Evolutionary conservation across 306 rosid genomes (phyloP).

Genomic region (Gastrolobium bilobum): DNA sequence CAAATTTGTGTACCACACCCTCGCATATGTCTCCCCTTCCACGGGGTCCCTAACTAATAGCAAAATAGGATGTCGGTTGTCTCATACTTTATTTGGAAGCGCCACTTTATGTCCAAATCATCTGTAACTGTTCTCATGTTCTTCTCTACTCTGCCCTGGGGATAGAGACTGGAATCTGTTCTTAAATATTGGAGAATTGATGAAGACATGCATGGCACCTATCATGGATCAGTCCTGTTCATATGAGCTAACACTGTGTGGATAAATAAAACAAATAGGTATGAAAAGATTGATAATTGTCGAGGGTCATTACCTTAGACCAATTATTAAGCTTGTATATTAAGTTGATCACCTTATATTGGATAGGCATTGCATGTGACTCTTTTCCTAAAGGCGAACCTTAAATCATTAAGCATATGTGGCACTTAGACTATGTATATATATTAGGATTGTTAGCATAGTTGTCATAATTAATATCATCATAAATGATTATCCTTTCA

Average conservation of each 20-base stretch:
- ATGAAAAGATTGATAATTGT: neutral
- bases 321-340: slow-evolving; percentile 32
- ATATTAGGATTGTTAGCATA: neutral
- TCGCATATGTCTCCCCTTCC: slow-evolving; percentile 18
- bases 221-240: slow-evolving; percentile 27
- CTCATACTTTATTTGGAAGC: slow-evolving; percentile 33
- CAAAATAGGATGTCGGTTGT: slow-evolving; percentile 39
- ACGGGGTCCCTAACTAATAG: slow-evolving; percentile 8
- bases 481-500: too few species aligned
- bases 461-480: too few species aligned
- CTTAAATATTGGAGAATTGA: neutral
- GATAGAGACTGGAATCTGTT: slow-evolving; percentile 42
- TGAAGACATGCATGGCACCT: slow-evolving; percentile 24
- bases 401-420: neutral
- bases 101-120: slow-evolving; percentile 46
- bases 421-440: too few species aligned
- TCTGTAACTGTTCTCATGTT: slow-evolving; percentile 35
- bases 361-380: slow-evolving; percentile 38
- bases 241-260: slow-evolving; percentile 4
- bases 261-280: slow-evolving; percentile 27
- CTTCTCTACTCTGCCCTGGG: slow-evolving; percentile 19
- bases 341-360: slow-evolving; percentile 30
- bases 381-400: neutral
- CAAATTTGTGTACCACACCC: slow-evolving; percentile 38
- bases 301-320: slow-evolving; percentile 8